Evolutionary conservation across 1,139 yeast species (phyloP).

Genomic region (Saccharomyces hybrid): DNA sequence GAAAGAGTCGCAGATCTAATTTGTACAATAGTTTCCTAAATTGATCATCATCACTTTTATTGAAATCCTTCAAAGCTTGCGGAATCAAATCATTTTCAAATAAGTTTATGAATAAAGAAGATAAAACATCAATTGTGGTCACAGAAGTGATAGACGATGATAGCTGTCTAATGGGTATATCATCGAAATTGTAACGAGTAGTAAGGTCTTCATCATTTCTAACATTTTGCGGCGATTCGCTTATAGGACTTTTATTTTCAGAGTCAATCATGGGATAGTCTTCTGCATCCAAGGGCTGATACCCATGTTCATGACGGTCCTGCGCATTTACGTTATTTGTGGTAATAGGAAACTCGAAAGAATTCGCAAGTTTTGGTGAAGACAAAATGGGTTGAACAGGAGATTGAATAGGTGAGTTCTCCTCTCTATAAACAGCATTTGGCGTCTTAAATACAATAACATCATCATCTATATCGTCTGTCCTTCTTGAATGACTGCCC

Average conservation of each 20-base stretch:
- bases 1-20: constrained; percentile 24
- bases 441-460: constrained; percentile 1
- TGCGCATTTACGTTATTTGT: not conserved
- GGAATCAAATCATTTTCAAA: constrained; percentile 18
- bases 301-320: not conserved
- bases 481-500: constrained; percentile 19
- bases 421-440: not conserved
- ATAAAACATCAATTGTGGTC: constrained; percentile 21
- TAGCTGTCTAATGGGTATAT: constrained; percentile 16
- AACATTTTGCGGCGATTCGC: not conserved
- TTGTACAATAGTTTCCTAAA: constrained; percentile 18
- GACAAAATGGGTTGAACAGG: not conserved
- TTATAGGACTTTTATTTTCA: not conserved
- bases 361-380: not conserved
- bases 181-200: constrained; percentile 14
- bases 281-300: not conserved
- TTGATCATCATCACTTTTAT: constrained; percentile 7
- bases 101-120: constrained; percentile 14
- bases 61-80: constrained; percentile 16
- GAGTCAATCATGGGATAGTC: not conserved
- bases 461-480: constrained; percentile 8
- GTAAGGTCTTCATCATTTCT: not conserved
- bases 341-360: not conserved
- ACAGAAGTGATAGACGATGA: constrained; percentile 23
- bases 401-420: not conserved